A percentile compares a stretch with the other conserved stretches of the same genome.
These are phyloP conservation scores for Candida ipomoeae DNA, from an alignment of 805 yeast species.

Conservation along the genomic window DNA sequence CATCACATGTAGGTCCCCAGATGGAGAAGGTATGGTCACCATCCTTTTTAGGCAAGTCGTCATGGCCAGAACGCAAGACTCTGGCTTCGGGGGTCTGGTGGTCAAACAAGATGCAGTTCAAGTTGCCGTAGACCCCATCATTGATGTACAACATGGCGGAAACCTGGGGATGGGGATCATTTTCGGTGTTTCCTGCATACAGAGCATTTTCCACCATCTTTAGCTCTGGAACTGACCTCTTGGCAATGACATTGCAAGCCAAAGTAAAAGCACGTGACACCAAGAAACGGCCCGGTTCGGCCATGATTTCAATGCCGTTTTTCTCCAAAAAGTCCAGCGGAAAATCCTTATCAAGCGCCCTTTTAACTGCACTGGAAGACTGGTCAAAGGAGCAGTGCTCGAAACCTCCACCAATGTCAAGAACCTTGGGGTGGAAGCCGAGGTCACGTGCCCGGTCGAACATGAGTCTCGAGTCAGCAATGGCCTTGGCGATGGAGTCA, in stretches of 20 bases:
- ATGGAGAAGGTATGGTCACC: conserved; percentile 52
- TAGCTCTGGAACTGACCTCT: too few species aligned
- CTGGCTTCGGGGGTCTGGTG: conserved; percentile 77
- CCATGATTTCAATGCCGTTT: conserved; percentile 50
- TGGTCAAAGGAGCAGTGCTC: conserved; percentile 56
- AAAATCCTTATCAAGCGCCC: conserved; percentile 56
- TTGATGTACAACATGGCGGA: conserved; percentile 71
- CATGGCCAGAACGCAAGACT: conserved; percentile 41
- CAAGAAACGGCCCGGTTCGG: conserved; percentile 93
- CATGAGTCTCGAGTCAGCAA: conserved; percentile 61
- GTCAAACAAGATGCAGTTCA: conserved; percentile 90
- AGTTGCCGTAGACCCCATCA: conserved; percentile 93
- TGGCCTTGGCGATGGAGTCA: conserved; percentile 62
- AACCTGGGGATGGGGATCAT: too few species aligned
- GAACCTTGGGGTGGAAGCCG: conserved; percentile 48
- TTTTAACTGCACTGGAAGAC: conserved; percentile 54
- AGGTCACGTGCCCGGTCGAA: conserved; percentile 53
- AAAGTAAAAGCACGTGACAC: conserved; percentile 82
- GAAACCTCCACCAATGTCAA: conserved; percentile 96
- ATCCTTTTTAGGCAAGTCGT: conserved; percentile 18
- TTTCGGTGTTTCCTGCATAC: too few species aligned
- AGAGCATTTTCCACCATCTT: too few species aligned
- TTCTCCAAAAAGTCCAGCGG: conserved; percentile 35
- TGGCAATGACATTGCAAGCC: conserved; percentile 77
- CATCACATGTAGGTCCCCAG: conserved; percentile 99